Evolutionary conservation across 805 yeast species (phyloP).

Genomic region (Barnettozyma californica): DNA sequence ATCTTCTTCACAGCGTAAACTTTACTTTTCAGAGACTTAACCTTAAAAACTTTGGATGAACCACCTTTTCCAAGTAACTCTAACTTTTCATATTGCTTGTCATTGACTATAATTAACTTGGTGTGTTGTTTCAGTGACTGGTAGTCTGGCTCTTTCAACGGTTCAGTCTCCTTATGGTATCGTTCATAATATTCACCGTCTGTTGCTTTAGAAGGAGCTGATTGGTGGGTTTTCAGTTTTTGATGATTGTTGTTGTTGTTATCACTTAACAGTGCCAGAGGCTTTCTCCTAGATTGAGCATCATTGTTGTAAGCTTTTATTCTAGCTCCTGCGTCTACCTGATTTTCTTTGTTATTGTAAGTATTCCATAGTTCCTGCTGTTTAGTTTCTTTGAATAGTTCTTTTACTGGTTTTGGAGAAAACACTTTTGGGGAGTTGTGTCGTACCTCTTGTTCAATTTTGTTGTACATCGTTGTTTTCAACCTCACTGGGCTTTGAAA

Average conservation of each 20-base stretch:
- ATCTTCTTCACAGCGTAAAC: constrained; percentile 80
- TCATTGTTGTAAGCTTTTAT: not conserved
- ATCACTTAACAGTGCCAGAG: constrained; percentile 17
- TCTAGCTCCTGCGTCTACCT: not conserved
- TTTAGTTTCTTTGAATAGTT: constrained; percentile 9
- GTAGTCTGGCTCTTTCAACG: constrained; percentile 22
- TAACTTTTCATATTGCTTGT: constrained; percentile 60
- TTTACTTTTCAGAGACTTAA: constrained; percentile 49
- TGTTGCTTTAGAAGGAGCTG: not conserved
- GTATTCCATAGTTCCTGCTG: constrained; percentile 2
- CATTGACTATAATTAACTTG: constrained; percentile 43
- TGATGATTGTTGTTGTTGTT: constrained; percentile 10
- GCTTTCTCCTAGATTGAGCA: constrained; percentile 12
- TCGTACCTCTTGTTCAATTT: constrained; percentile 24
- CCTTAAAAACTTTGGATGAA: constrained; percentile 84
- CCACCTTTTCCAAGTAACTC: constrained; percentile 90
- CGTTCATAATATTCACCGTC: constrained; percentile 12
- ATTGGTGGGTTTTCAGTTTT: constrained; percentile 1
- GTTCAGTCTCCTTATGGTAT: constrained; percentile 18
- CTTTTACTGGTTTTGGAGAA: constrained; percentile 15
- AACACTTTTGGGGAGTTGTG: constrained; percentile 14
- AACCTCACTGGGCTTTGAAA: constrained; percentile 23
- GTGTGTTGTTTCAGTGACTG: constrained; percentile 14
- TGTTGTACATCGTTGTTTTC: constrained; percentile 17
- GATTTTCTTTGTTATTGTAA: constrained; percentile 16